Percentiles rank a stretch among this genome's conserved stretches.
Conservation (phyloP, 129 eudicot genomes). For the Artemisia annua region DNA sequence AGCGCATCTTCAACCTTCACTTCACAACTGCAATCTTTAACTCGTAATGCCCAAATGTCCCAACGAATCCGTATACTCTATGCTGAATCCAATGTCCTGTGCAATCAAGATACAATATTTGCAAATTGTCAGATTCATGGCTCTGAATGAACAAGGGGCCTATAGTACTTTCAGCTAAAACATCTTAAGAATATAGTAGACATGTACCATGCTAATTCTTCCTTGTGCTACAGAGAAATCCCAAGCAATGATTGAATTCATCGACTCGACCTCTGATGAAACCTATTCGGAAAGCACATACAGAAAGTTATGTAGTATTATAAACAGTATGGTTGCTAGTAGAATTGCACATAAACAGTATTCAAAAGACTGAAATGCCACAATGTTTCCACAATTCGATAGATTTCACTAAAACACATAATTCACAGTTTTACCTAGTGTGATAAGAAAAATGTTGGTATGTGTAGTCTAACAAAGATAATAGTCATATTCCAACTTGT, state of each 20-base stretch:
- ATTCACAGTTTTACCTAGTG: too few relatives aligned
- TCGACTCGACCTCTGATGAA: constrained; percentile 59
- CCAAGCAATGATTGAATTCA: constrained; percentile 92
- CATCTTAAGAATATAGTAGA: not conserved
- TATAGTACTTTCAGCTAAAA: not conserved
- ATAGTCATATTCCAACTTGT: too few relatives aligned
- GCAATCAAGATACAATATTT: constrained; percentile 12
- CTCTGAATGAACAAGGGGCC: too few relatives aligned
- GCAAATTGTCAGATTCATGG: constrained; percentile 10
- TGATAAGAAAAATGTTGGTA: too few relatives aligned
- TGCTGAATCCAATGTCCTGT: constrained; percentile 90
- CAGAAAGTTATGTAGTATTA: not conserved
- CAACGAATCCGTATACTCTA: constrained; percentile 64
- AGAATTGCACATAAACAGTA: not conserved
- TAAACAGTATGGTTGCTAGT: not conserved
- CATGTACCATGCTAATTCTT: constrained; percentile 59
- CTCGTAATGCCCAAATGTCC: too few relatives aligned
- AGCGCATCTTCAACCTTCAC: too few relatives aligned
- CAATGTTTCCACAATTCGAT: too few relatives aligned
- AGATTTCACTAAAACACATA: too few relatives aligned
- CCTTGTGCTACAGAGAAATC: constrained; percentile 83
- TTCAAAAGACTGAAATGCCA: too few relatives aligned
- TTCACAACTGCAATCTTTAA: too few relatives aligned
- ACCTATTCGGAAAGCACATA: constrained; percentile 42
- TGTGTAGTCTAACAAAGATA: too few relatives aligned